phyloP scores from a whole-genome alignment of 1,284 basidiomycete genomes.

The Phylloboletellus chloephorus region DNA sequence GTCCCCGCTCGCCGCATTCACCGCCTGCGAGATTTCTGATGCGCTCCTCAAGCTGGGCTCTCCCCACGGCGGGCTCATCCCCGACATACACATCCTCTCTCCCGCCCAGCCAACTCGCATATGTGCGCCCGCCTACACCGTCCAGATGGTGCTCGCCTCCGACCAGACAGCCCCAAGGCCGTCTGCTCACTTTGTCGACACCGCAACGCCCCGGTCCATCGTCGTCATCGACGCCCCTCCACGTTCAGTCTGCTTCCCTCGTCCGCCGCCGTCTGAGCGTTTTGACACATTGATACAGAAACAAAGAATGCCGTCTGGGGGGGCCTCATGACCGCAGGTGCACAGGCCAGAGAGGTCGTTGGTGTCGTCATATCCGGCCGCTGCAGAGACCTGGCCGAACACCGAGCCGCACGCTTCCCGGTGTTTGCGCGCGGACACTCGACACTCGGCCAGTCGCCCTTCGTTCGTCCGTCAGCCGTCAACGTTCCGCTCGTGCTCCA shows the following conservation, averaged over 20 bases:
- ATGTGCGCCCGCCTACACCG: slow-evolving; percentile 85
- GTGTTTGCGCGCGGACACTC: slow-evolving; percentile 81
- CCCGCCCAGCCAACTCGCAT: slow-evolving; percentile 39
- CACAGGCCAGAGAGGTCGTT: slow-evolving; percentile 58
- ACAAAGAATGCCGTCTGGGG: slow-evolving; percentile 87
- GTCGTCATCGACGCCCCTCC: slow-evolving; percentile 77
- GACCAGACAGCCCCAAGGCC: slow-evolving; percentile 65
- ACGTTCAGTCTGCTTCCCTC: slow-evolving; percentile 41
- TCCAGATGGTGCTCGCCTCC: slow-evolving; percentile 72
- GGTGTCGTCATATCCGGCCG: slow-evolving; percentile 83
- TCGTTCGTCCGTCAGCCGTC: slow-evolving; percentile 77
- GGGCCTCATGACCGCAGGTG: slow-evolving; percentile 85
- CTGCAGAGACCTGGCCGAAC: slow-evolving; percentile 79
- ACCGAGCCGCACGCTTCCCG: slow-evolving; percentile 61
- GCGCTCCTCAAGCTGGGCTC: slow-evolving; percentile 82
- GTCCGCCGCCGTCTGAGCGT: slow-evolving; percentile 5
- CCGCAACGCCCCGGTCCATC: slow-evolving; percentile 59
- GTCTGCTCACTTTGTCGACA: slow-evolving; percentile 81
- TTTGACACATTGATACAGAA: slow-evolving; percentile 39
- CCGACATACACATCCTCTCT: slow-evolving; percentile 68
- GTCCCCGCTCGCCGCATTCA: too few relatives aligned
- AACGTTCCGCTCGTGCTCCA: slow-evolving; percentile 69
- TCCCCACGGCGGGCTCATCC: slow-evolving; percentile 74
- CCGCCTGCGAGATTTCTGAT: slow-evolving; percentile 86
- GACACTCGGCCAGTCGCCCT: slow-evolving; percentile 83